A percentile compares a stretch with the other conserved stretches of the same genome.
These are phyloP conservation scores for Tetraselmis chui DNA, from an alignment of 139 green algal genomes.

Conservation along the genomic window DNA sequence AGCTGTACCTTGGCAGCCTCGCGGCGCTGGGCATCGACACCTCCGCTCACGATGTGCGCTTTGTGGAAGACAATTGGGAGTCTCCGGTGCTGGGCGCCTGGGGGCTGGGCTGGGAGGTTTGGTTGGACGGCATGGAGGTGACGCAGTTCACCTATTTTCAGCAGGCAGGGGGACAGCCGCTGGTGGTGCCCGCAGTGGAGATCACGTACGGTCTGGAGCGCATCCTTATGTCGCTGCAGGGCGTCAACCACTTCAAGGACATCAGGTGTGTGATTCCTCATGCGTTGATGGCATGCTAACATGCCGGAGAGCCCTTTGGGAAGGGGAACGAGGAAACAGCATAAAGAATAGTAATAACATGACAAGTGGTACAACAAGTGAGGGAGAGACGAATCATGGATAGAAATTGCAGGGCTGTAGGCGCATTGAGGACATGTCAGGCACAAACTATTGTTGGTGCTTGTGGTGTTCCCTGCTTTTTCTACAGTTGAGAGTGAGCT, in stretches of 20 bases:
- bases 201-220: constrained; percentile 98
- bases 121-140: constrained; percentile 97
- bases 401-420: too few species aligned
- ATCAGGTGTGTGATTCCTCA: too few species aligned
- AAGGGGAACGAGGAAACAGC: too few species aligned
- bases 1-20: constrained; percentile 91
- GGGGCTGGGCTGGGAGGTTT: constrained; percentile 97
- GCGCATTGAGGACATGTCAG: too few species aligned
- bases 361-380: too few species aligned
- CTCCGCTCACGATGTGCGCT: constrained; percentile 77
- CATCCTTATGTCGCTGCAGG: constrained; percentile 92
- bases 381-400: too few species aligned
- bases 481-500: too few species aligned
- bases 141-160: constrained; percentile 99
- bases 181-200: constrained; percentile 83
- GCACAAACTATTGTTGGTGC: too few species aligned
- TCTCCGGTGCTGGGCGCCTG: constrained; percentile 90
- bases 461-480: too few species aligned
- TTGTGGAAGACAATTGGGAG: constrained; percentile 99
- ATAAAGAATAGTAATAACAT: too few species aligned
- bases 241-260: constrained; percentile 96
- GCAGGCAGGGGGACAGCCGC: constrained; percentile 55
- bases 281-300: too few species aligned
- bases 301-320: too few species aligned
- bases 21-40: constrained; percentile 86